Base-by-base conservation (phyloP, 306 rosid species). In the Prunus davidiana region DNA sequence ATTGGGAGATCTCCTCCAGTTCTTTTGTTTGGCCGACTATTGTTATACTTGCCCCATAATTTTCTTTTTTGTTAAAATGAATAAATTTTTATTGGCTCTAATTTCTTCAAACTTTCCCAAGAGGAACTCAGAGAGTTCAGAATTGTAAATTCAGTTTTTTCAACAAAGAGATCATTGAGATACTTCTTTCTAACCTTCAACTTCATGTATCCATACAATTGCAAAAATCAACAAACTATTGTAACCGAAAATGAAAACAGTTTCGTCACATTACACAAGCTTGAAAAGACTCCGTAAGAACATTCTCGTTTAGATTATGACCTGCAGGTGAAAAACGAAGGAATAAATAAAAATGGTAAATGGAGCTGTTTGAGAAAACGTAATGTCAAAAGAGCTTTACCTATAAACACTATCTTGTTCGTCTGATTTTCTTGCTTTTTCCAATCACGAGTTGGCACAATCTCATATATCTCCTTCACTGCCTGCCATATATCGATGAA, bases 361-460 rank as follows among this genome's bases (percentile, higher is more conserved):
- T 5, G 57, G 62, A 32, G 18, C 56, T 15, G 72, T 27, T 50
- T 34, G 55, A 60, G 47, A 72, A 30, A 50, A 64, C 54, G 11
- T 28, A 10, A 41, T 15, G n/a, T 45, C 38, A 46, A 41, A 51
- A 47, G 73, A 58, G 45, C 7, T 6, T 74, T 87, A 92, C 98
- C 98, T 60, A 92, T 95, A 41, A 95, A 95, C 43, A 94, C 98
- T 85, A 94, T 89, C 89, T 87, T 92, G 82, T 90, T 94, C 64
- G 60, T 76, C 70, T 74, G 90, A 72, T 70, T 87, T 83, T 94
- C 98, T 71, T 88, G 91, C 46, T 76, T 68, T 32, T 67, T 87
- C 97, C 98, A 94, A 73, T 64, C 89, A 56, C 98, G 96, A 69
- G 95, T 84, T 52, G 98, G 91, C 76, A 92, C 93, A 70, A 94